Evolutionary conservation across 495 filamentous ascomycete genomes (phyloP), one percentile per base, ranked within the genome.

Genomic region (Podospora fimiseda): DNA sequence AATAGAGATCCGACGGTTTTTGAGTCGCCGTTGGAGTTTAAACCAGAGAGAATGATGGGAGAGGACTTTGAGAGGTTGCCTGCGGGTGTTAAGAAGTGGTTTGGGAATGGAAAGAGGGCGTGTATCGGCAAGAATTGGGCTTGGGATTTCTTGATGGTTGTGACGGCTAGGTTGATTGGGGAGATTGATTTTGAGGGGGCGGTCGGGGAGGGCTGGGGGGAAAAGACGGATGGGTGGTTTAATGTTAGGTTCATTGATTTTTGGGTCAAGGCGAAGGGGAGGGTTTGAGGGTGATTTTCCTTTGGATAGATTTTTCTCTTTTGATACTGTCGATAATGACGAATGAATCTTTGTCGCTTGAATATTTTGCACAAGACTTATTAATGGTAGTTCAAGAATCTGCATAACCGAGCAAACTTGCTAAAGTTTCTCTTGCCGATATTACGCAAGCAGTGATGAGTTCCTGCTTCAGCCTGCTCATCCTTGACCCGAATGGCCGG

Each of bases 111-210:
- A 13, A 80, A 79, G 70, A 60, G 85, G 43, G 80, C 71, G 45
- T 88, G 85, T 52, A 84, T 87, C 46, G 85, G 84, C 14, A 76
- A 80, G 43, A 70, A 82, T n/a, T 86, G 85, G 68, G 84, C 84
- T 0, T 81, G 77, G 80, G 81, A 85, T 59, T 84, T 84, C 58
- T 68, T 70, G 8, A 61, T 81, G 41, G 63, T 84, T 1, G 74
- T 75, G 6, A 62, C 77, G 48, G 77, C 81, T 0, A 74, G 75
- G 51, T 49, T 87, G 50, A 67, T 88, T n/a, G 73, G 76, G 53
- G 80, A 80, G 56, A 73, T 87, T 47, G 77, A 85, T 49, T 81
- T 87, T 56, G 71, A 76, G 59, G 65, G 76, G 39, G 80, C 70
- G 15, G 76, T 86, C 58, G 72, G 74, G 2, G 64, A 56, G 61